Percentiles rank a stretch among this genome's conserved stretches.
Evolutionary conservation across 768 basidiomycete genomes (phyloP).

Genomic region (Gyrodon lividus): DNA sequence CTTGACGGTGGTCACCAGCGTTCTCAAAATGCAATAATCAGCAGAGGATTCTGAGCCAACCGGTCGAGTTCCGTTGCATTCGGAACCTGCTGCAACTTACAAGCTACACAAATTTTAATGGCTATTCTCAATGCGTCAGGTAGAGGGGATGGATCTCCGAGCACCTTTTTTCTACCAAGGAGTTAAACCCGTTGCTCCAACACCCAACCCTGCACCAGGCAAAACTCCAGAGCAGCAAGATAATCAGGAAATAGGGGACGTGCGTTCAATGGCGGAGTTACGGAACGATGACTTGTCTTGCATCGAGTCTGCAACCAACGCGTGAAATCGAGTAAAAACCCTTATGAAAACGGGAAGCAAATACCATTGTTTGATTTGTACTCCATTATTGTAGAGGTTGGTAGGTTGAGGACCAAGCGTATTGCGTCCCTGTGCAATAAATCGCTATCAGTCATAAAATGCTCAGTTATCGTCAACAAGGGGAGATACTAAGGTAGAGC

Average conservation of each 20-base stretch:
- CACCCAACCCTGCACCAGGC: neutral
- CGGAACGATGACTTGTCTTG: constrained; percentile 87
- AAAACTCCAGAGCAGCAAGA: neutral
- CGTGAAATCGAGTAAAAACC: neutral
- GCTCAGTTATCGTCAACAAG: neutral
- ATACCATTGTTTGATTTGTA: constrained; percentile 92
- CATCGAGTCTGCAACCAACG: constrained; percentile 64
- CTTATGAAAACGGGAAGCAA: neutral
- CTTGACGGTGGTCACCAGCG: too few species aligned
- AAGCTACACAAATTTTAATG: too few species aligned
- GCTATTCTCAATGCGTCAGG: too few species aligned
- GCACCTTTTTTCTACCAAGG: neutral
- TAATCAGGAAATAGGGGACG: constrained; percentile 25
- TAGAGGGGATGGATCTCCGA: too few species aligned
- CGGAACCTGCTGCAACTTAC: too few species aligned
- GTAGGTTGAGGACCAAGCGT: constrained; percentile 70
- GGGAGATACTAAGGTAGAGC: neutral
- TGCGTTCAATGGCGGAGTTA: constrained; percentile 55
- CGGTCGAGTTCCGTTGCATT: too few species aligned
- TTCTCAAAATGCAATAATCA: too few species aligned
- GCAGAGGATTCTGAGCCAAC: too few species aligned
- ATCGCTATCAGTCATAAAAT: constrained; percentile 5
- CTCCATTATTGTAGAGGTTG: constrained; percentile 81
- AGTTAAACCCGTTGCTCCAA: constrained; percentile 1
- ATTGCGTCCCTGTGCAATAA: constrained; percentile 66